Percentiles rank a stretch among this genome's conserved stretches.
These are phyloP conservation scores for Talaromyces sp. DNA, from an alignment of 2,329 filamentous ascomycete genomes.

Conservation along the genomic window DNA sequence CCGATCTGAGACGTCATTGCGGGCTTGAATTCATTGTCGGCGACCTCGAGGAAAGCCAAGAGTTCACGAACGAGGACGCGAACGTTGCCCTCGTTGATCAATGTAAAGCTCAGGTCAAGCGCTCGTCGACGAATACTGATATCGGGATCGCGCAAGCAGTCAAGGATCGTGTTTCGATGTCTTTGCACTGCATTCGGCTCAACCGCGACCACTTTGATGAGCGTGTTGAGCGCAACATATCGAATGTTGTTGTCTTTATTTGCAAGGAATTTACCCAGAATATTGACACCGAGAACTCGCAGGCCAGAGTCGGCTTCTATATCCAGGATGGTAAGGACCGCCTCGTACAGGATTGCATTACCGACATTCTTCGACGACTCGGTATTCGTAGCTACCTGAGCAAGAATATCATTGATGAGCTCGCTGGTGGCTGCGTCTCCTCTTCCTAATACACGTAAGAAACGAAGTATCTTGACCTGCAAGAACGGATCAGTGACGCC, in stretches of 20 bases:
- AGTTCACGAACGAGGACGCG: constrained; percentile 89
- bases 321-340: constrained; percentile 93
- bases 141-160: constrained; percentile 93
- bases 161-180: constrained; percentile 94
- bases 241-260: constrained; percentile 99
- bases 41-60: constrained; percentile 90
- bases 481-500: constrained; percentile 97
- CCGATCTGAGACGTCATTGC: constrained; percentile 98
- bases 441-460: constrained; percentile 80
- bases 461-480: constrained; percentile 89
- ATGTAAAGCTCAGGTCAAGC: constrained; percentile 94
- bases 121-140: constrained; percentile 95
- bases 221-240: constrained; percentile 93
- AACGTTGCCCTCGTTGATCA: constrained; percentile 96
- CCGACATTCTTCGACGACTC: constrained; percentile 98
- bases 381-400: constrained; percentile 96
- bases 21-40: constrained; percentile 97
- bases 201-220: constrained; percentile 97
- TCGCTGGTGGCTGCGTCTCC: constrained; percentile 87
- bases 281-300: constrained; percentile 93
- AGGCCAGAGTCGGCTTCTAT: constrained; percentile 96
- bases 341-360: constrained; percentile 96
- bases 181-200: constrained; percentile 96
- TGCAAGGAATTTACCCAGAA: constrained; percentile 95
- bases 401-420: constrained; percentile 96